These are phyloP conservation scores for Quercus engelmannii DNA, from an alignment of 306 rosid genomes.

Conservation along the genomic window DNA sequence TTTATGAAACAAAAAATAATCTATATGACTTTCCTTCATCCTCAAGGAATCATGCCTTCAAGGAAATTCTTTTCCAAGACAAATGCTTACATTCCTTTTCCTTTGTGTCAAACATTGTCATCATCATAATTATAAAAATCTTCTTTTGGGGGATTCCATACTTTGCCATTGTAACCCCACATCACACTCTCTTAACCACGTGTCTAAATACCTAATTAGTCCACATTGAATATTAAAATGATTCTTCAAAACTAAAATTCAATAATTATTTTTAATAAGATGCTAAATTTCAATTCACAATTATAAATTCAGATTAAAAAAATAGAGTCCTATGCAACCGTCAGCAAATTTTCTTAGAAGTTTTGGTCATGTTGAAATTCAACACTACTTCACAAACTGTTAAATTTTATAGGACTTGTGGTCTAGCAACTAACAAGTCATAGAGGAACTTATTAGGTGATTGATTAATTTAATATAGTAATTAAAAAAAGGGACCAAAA, in stretches of 20 bases:
- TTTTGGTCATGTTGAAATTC: too few species aligned
- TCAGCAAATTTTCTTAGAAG: too few species aligned
- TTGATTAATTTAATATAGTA: not conserved
- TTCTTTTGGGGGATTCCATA: not conserved
- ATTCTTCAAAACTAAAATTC: not conserved
- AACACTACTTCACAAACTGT: not conserved
- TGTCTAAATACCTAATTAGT: not conserved
- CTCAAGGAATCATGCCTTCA: not conserved
- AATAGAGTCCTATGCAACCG: too few species aligned
- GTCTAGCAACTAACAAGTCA: not conserved
- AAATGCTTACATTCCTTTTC: not conserved
- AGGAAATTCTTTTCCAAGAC: not conserved
- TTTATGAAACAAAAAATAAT: not conserved
- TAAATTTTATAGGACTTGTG: not conserved
- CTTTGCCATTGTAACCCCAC: not conserved
- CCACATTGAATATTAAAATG: not conserved
- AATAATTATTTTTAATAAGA: too few species aligned
- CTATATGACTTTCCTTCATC: not conserved
- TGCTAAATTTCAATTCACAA: too few species aligned
- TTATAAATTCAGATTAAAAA: too few species aligned
- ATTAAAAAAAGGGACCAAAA: not conserved
- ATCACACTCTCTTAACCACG: not conserved
- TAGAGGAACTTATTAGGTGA: not conserved
- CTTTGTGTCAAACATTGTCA: not conserved
- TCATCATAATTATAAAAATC: not conserved